Evolutionary conservation across 169 alveolate genomes (phyloP), one percentile per base, ranked within the genome.

Genomic region (Cryptosporidium ryanae): DNA sequence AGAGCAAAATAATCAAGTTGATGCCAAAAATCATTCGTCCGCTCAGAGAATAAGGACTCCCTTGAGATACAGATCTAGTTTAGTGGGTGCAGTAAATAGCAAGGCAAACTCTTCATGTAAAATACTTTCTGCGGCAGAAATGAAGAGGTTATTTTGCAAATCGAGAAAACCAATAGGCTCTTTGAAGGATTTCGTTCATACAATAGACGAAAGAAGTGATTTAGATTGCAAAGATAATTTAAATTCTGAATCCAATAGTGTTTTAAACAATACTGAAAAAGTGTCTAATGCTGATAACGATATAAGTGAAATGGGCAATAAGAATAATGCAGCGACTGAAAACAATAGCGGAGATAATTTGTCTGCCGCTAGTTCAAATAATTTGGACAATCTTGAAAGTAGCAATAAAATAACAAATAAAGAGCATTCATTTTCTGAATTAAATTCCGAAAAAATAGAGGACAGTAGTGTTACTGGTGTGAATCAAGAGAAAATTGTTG

Each of bases 71-170:
- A 76, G 87, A 55, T 59, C 68, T n/a, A 76, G 64, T 76, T 48
- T 59, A 17, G 23, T 68, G 3, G 57, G 83, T 12, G 83, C 83
- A 32, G 25, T 76, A n/a, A 38, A 55, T 43, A 76, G 63, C 63
- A 49, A 55, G 46, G 4, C 76, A 59, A 46, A 61, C 46, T 59
- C 87, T n/a, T 76, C 76, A 18, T 76, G 76, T 21, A 55, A 64
- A 34, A 76, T 76, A 13, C 65, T 76, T 8, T 59, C 87, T 76
- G 87, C 87, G 31, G 87, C 87, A 12, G 87, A 76, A 55, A 76
- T 76, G 87, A 76, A 59, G 25, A 55, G 63, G 76, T 63, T 55
- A 34, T 76, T 76, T 25, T 76, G 87, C 23, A 76, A 46, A 44
- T 55, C 71, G 23, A 76, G 50, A 32, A 76, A 44, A 76, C 87